These are phyloP conservation scores for Leucocoprinus leucothites DNA, from an alignment of 768 basidiomycete species.

Conservation along the genomic window DNA sequence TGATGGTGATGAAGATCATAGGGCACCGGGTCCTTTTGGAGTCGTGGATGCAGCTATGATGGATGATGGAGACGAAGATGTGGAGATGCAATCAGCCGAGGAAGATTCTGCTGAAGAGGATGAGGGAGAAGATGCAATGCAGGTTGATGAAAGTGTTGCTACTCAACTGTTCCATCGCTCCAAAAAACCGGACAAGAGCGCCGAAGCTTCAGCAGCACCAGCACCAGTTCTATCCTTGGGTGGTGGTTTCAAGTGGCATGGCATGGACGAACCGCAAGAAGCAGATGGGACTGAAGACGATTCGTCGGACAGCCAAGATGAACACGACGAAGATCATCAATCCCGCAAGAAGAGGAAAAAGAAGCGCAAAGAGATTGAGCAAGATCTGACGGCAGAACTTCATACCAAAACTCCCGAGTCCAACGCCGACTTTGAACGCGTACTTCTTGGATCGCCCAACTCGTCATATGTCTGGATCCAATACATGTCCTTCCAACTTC, in stretches of 20 bases:
- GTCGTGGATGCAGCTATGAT: conserved; percentile 19
- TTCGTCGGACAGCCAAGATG: conserved; percentile 37
- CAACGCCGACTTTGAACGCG: conserved; percentile 90
- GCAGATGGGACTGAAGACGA: conserved; percentile 38
- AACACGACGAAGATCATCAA: conserved; percentile 43
- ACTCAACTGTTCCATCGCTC: conserved; percentile 21
- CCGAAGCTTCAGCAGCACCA: conserved; percentile 14
- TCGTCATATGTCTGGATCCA: conserved; percentile 99
- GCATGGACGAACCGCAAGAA: conserved; percentile 30
- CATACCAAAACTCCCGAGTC: conserved; percentile 86
- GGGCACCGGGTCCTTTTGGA: conserved; percentile 16
- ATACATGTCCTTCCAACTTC: conserved; percentile 98
- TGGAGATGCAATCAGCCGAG: conserved; percentile 3
- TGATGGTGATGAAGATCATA: conserved; percentile 24
- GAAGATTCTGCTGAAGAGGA: conserved; percentile 18
- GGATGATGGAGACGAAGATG: conserved; percentile 16
- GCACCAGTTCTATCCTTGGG: conserved; percentile 46
- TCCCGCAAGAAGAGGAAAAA: conserved; percentile 62
- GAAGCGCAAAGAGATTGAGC: conserved; percentile 68
- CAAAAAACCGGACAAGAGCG: conserved; percentile 12
- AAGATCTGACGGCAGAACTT: conserved; percentile 84
- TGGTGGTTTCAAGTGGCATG: conserved; percentile 72
- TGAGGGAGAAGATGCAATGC: conserved; percentile 39
- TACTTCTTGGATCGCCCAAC: conserved; percentile 90
- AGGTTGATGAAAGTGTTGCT: conserved; percentile 38